These are phyloP conservation scores for Mycena chlorophos DNA, from an alignment of 768 basidiomycete species.

Conservation along the genomic window DNA sequence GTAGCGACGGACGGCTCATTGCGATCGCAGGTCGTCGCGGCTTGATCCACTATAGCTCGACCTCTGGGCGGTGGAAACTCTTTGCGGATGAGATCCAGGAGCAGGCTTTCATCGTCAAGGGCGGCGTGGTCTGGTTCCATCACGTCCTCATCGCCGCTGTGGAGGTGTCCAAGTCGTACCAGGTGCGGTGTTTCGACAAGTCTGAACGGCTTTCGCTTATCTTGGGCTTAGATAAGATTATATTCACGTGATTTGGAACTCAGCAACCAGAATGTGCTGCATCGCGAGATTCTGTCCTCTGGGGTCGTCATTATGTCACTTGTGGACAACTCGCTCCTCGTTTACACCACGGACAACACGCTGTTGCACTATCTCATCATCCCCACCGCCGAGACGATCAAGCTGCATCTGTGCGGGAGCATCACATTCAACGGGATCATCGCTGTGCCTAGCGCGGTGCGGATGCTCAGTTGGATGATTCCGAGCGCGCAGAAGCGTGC, in stretches of 20 bases:
- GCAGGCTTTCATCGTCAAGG: slow-evolving; percentile 81
- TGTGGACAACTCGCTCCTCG: slow-evolving; percentile 91
- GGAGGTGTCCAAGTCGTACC: slow-evolving; percentile 76
- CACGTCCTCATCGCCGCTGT: slow-evolving; percentile 91
- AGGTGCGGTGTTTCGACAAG: slow-evolving; percentile 46
- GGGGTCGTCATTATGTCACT: slow-evolving; percentile 86
- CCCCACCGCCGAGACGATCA: slow-evolving; percentile 79
- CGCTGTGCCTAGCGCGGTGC: slow-evolving; percentile 75
- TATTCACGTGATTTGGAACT: slow-evolving; percentile 93
- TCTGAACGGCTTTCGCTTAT: slow-evolving; percentile 3
- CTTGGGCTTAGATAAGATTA: slow-evolving; percentile 68
- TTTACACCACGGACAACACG: slow-evolving; percentile 93
- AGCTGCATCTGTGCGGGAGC: slow-evolving; percentile 88
- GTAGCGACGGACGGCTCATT: slow-evolving; percentile 86
- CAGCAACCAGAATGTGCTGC: slow-evolving; percentile 77
- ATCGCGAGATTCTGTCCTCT: slow-evolving; percentile 73
- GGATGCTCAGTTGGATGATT: slow-evolving; percentile 96
- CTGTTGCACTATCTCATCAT: slow-evolving; percentile 90
- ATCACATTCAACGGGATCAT: slow-evolving; percentile 94
- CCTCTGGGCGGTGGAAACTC: slow-evolving; percentile 93
- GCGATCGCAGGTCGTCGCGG: slow-evolving; percentile 92
- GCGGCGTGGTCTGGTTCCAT: slow-evolving; percentile 95
- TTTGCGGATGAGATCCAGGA: slow-evolving; percentile 84
- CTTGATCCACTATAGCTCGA: slow-evolving; percentile 89
- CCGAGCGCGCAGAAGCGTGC: slow-evolving; percentile 89